Evolutionary conservation across 2,329 filamentous ascomycete species (phyloP).

Genomic region (Teratosphaeria pseudoeucalypti): DNA sequence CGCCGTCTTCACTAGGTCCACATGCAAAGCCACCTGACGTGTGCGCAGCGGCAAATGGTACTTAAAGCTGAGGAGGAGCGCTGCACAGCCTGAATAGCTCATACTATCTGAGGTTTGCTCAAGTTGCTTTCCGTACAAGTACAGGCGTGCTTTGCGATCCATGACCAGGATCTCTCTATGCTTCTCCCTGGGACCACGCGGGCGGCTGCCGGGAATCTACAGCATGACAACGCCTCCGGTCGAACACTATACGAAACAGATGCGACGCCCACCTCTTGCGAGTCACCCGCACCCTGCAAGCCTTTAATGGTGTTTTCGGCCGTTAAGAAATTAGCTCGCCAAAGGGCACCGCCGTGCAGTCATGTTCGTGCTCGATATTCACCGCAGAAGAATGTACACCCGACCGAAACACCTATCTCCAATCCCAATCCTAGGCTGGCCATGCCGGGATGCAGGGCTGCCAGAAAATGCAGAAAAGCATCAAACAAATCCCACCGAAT

Average conservation of each 20-base stretch:
- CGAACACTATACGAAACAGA: neutral
- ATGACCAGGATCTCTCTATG: neutral
- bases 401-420: constrained; percentile 3
- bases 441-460: constrained; percentile 4
- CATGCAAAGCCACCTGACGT: neutral
- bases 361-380: constrained; percentile 9
- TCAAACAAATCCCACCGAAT: neutral
- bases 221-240: neutral
- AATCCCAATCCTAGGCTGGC: constrained; percentile 3
- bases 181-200: neutral
- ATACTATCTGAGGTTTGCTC: neutral
- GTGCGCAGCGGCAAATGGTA: neutral
- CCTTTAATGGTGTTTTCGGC: constrained; percentile 13
- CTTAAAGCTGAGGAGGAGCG: neutral
- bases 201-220: neutral
- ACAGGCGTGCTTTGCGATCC: neutral
- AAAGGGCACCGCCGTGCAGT: constrained; percentile 10
- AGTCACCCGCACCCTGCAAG: neutral
- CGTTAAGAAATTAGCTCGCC: constrained; percentile 9
- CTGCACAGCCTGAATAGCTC: neutral
- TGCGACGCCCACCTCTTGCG: neutral
- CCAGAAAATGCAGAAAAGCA: constrained; percentile 9
- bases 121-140: neutral
- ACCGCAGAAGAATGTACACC: constrained; percentile 12
- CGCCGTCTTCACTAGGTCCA: neutral